Conservation (phyloP, 148 eudicot genomes). For the Suaeda aralocaspica region DNA sequence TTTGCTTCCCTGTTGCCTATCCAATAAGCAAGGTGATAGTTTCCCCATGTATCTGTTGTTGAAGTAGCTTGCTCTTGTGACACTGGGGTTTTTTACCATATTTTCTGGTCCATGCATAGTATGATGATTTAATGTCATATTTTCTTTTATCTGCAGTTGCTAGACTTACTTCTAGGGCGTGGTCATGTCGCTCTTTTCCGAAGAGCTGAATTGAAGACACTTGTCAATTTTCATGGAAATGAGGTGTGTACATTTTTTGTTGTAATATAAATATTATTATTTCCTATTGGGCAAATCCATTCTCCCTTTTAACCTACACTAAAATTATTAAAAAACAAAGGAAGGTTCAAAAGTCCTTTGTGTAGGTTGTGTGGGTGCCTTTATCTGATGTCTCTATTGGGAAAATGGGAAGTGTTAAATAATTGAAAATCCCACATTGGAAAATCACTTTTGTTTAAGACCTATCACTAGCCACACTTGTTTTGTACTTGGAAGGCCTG, state of each 20-base stretch:
- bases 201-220: constrained; percentile 63
- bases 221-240: constrained; percentile 60
- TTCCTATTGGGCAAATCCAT: background rate
- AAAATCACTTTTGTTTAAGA: no score
- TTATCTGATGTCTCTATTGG: background rate
- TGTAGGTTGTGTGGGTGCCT: background rate
- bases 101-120: background rate
- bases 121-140: constrained; percentile 14
- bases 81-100: background rate
- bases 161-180: constrained; percentile 55
- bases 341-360: no score
- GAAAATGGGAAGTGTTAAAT: background rate
- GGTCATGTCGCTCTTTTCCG: constrained; percentile 59
- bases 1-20: constrained; percentile 91
- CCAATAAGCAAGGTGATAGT: constrained; percentile 90
- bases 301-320: background rate
- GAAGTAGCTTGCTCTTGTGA: background rate
- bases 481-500: background rate
- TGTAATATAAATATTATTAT: background rate
- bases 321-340: background rate
- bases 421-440: no score
- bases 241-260: constrained; percentile 33
- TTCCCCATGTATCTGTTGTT: background rate
- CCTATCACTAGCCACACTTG: background rate
- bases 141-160: constrained; percentile 43